Conservation (phyloP, 2,329 filamentous ascomycete genomes). For the Waltergamsia citrina region DNA sequence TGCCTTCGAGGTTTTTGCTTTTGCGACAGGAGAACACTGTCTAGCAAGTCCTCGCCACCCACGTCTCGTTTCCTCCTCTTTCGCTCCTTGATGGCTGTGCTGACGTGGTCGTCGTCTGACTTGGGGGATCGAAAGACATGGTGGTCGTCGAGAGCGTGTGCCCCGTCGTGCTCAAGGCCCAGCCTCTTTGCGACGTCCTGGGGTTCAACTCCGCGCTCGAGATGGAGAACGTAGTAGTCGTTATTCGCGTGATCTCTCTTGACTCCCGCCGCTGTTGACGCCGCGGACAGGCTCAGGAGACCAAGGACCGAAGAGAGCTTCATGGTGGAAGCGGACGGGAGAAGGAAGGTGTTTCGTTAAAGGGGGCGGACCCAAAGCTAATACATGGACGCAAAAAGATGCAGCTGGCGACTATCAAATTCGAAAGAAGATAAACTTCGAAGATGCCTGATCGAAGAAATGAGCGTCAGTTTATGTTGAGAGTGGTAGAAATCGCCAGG, state of each 20-base stretch:
- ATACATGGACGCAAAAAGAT: neutral
- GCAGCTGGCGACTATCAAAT: too few relatives aligned
- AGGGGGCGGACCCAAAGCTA: constrained; percentile 1
- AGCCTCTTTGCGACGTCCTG: constrained; percentile 61
- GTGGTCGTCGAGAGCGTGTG: constrained; percentile 67
- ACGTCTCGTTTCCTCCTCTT: constrained; percentile 53
- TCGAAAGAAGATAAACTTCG: too few relatives aligned
- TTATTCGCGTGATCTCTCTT: constrained; percentile 60
- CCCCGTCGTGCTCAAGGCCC: constrained; percentile 72
- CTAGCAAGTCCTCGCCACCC: constrained; percentile 49
- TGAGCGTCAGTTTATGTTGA: too few relatives aligned
- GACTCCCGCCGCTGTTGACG: constrained; percentile 38
- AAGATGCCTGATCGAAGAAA: too few relatives aligned
- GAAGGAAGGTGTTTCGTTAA: neutral
- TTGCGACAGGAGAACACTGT: constrained; percentile 66
- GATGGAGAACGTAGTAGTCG: constrained; percentile 90
- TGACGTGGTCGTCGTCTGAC: constrained; percentile 49
- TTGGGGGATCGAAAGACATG: constrained; percentile 75
- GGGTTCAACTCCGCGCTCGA: constrained; percentile 58
- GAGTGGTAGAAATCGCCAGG: too few relatives aligned
- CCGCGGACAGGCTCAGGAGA: constrained; percentile 39
- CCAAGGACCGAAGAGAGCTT: constrained; percentile 42
- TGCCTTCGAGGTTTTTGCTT: constrained; percentile 53
- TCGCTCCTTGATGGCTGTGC: constrained; percentile 39
- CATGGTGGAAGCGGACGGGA: constrained; percentile 24